A percentile compares a stretch with the other conserved stretches of the same genome.
Conservation (phyloP, 352 stramenopile genomes). For the Phytopythium montanum region DNA sequence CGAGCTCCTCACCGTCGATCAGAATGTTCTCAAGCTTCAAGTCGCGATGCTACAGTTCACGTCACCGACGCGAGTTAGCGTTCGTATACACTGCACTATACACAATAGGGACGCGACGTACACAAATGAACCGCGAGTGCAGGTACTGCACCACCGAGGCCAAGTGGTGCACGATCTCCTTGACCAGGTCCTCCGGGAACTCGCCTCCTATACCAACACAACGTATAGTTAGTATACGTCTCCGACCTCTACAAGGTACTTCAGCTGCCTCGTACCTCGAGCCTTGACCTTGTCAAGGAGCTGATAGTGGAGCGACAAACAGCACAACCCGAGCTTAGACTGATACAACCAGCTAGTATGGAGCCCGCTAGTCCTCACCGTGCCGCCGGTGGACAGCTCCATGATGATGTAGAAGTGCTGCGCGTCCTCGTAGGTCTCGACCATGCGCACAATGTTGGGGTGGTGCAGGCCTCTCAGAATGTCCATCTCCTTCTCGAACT, state of each 20-base stretch:
- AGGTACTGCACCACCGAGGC: conserved; percentile 80
- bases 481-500: conserved; percentile 79
- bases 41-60: conserved; percentile 60
- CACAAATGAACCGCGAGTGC: conserved; percentile 78
- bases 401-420: conserved; percentile 87
- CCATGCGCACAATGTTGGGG: conserved; percentile 75
- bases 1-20: conserved; percentile 45
- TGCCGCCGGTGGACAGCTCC: conserved; percentile 69
- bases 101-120: conserved; percentile 19
- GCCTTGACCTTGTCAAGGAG: conserved; percentile 60
- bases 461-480: conserved; percentile 73
- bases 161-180: conserved; percentile 54
- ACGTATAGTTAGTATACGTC: background rate
- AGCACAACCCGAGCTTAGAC: background rate
- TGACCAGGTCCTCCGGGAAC: conserved; percentile 55
- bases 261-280: conserved; percentile 9
- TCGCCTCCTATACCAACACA: conserved; percentile 14
- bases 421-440: conserved; percentile 74
- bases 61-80: background rate
- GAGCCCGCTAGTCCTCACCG: conserved; percentile 25
- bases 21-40: conserved; percentile 84
- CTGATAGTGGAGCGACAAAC: conserved; percentile 15
- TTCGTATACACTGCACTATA: background rate
- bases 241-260: background rate
- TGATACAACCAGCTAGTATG: background rate